Evolutionary conservation across 1,139 yeast species (phyloP).

Genomic region (Kluyveromyces marxianus): DNA sequence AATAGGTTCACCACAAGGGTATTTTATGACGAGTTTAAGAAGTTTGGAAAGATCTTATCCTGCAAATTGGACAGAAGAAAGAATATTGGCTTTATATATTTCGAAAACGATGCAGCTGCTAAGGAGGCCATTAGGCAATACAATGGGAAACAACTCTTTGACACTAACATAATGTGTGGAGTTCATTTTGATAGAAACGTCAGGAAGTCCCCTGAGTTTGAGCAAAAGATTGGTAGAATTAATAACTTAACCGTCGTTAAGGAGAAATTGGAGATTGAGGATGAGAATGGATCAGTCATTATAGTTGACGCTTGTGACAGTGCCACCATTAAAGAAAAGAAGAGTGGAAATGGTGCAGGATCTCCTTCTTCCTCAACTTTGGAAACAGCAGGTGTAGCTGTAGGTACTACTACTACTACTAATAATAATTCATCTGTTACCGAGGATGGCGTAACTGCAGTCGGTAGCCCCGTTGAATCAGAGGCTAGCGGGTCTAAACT

Average conservation of each 20-base stretch:
- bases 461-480: background rate
- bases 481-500: conserved; percentile 4
- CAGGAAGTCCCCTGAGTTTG: conserved; percentile 29
- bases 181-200: conserved; percentile 38
- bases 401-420: background rate
- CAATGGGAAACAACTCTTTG: conserved; percentile 30
- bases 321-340: background rate
- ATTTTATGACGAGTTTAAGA: conserved; percentile 38
- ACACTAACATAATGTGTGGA: conserved; percentile 33
- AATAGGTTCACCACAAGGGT: conserved; percentile 33
- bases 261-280: conserved; percentile 20
- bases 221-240: conserved; percentile 19
- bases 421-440: background rate
- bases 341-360: too few relatives aligned
- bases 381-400: background rate
- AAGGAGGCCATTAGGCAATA: conserved; percentile 33
- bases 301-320: background rate
- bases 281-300: conserved; percentile 7
- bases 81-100: conserved; percentile 40
- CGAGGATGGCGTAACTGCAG: too few relatives aligned
- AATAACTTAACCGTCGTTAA: conserved; percentile 21
- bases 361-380: background rate
- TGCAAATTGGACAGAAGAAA: conserved; percentile 39
- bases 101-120: conserved; percentile 35
- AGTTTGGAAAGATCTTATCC: conserved; percentile 38